Evolutionary conservation across 2,329 filamentous ascomycete genomes (phyloP), one percentile per base, ranked within the genome.

Genomic region (Fusarium duplospermum): DNA sequence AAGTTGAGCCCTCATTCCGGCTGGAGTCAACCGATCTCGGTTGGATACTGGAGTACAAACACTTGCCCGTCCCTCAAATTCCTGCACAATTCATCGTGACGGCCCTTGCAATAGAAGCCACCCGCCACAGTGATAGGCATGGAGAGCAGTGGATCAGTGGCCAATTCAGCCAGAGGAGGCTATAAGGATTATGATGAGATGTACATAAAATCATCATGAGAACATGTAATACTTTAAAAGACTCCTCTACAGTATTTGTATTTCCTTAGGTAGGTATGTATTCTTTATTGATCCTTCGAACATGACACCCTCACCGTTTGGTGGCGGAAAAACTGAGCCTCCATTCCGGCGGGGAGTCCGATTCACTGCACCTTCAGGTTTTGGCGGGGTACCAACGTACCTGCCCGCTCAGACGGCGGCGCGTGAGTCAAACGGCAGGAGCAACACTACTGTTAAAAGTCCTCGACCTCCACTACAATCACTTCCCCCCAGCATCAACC

Each of bases 321-420:
- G 42, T 45, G 20, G n/a, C 52, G 60, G 60, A 64, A 52, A 33
- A 42, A 59, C 8, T 33, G 7, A 66, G 56, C 45, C 18, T 29
- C 59, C 52, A 24, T 67, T 64, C 65, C 65, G 65, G 65, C 61
- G 65, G 65, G 45, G 45, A 50, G 45, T 50, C 45, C 22, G 45
- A 50, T 9, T 47, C 42, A 24, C 8, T 50, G 22, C 24, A 27
- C 42, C 20, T 47, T 27, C 42, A 24, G 22, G 8, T 27, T 50
- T 50, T 50, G 45, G 45, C 45, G 45, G 45, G 45, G 45, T 50
- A 50, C 45, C 45, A 50, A 50, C 16, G 45, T 50, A 50, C 45
- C 40, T 45, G 40, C 40, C 40, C 40, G 11, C 40, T 24, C 14
- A 38, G 36, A 35, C 22, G 22, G 24, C 24, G 10, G 45, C 24